Conservation (phyloP, 345 rosid species). For the Populus alba region DNA sequence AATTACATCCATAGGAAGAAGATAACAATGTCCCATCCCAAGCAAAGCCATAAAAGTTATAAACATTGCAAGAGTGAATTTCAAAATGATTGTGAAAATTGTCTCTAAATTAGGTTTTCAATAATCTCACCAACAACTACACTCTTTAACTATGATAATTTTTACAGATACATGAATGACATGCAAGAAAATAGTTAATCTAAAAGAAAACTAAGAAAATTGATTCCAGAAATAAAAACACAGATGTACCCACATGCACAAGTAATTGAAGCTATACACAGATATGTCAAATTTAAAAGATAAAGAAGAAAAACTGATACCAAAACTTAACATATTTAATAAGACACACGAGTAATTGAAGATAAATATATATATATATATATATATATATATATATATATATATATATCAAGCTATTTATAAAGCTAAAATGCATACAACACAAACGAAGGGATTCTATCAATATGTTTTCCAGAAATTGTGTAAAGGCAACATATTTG, state of each 20-base stretch:
- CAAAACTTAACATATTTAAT: background rate
- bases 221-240: too few relatives aligned
- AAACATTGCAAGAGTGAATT: background rate
- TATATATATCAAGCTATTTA: background rate
- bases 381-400: too few relatives aligned
- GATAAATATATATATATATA: too few relatives aligned
- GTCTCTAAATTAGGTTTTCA: too few relatives aligned
- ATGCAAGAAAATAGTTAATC: too few relatives aligned
- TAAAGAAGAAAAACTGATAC: too few relatives aligned
- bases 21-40: background rate
- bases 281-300: background rate
- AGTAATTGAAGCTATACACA: background rate
- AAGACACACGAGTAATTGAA: too few relatives aligned
- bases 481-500: background rate
- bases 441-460: background rate
- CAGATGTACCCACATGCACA: too few relatives aligned
- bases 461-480: background rate
- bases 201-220: too few relatives aligned
- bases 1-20: background rate
- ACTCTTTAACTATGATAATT: too few relatives aligned
- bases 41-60: background rate
- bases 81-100: background rate
- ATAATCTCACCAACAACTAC: too few relatives aligned
- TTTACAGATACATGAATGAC: too few relatives aligned
- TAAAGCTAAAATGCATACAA: background rate